Conservation (phyloP, 768 basidiomycete genomes). For the Vishniacozyma victoriae region DNA sequence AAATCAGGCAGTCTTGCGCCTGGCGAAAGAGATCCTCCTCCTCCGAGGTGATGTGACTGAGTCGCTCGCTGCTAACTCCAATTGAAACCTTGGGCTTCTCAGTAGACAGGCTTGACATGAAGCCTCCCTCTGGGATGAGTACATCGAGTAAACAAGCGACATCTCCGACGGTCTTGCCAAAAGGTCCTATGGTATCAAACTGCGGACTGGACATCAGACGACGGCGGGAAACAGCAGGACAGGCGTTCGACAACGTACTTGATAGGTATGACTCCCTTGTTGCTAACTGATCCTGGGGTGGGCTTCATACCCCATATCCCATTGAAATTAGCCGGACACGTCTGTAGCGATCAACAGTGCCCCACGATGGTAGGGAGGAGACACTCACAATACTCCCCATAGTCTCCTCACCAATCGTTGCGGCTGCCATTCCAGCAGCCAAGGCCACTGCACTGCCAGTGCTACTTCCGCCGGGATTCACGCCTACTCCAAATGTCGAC, state of each 20-base stretch:
- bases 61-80: neutral
- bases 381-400: conserved; percentile 2
- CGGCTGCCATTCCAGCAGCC: neutral
- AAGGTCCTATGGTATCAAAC: neutral
- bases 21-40: too few relatives aligned
- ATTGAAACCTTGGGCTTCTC: neutral
- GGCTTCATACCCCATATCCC: conserved; percentile 2
- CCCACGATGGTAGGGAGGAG: neutral
- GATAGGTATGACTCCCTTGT: neutral
- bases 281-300: neutral
- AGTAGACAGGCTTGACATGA: neutral
- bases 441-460: conserved; percentile 4
- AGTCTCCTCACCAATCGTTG: neutral
- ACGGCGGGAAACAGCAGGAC: neutral
- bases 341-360: neutral
- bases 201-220: neutral
- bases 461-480: neutral
- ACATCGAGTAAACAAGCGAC: neutral
- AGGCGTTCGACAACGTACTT: neutral
- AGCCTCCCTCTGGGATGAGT: neutral
- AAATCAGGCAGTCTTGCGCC: too few relatives aligned
- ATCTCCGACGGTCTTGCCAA: conserved; percentile 4
- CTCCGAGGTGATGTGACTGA: neutral
- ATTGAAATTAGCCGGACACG: neutral
- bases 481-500: neutral